Evolutionary conservation across 2,329 filamentous ascomycete species (phyloP).

Genomic region (Epichloe sibirici): DNA sequence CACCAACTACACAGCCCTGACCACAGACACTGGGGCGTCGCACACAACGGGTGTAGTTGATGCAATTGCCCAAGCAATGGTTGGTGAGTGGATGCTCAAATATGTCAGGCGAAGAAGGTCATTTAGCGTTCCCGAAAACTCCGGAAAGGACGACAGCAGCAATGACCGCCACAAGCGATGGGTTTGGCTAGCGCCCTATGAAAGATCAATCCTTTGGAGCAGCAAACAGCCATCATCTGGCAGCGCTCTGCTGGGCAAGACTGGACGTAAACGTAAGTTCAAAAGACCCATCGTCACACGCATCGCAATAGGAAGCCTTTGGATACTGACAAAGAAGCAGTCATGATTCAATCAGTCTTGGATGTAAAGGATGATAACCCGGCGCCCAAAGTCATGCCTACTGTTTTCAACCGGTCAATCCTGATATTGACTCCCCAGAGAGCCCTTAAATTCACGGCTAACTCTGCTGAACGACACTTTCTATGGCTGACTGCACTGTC

Average conservation of each 20-base stretch:
- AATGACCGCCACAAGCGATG: conserved; percentile 84
- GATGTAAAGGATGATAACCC: conserved; percentile 94
- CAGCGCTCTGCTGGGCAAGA: conserved; percentile 82
- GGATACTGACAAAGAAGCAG: conserved; percentile 36
- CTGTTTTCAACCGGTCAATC: conserved; percentile 83
- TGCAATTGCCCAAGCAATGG: conserved; percentile 96
- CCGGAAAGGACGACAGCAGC: conserved; percentile 56
- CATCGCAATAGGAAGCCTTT: not conserved
- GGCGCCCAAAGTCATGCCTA: conserved; percentile 54
- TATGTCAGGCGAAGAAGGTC: conserved; percentile 81
- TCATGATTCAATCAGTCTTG: conserved; percentile 88
- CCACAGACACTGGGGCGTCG: conserved; percentile 40
- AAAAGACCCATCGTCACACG: not conserved
- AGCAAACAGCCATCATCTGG: conserved; percentile 90
- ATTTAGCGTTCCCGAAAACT: conserved; percentile 65
- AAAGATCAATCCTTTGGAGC: conserved; percentile 93
- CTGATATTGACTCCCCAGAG: conserved; percentile 86
- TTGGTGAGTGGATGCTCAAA: conserved; percentile 95
- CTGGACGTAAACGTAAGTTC: conserved; percentile 79
- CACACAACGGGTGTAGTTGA: conserved; percentile 78
- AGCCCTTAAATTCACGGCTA: conserved; percentile 88
- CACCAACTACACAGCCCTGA: conserved; percentile 30
- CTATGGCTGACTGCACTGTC: conserved; percentile 90
- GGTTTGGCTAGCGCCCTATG: conserved; percentile 97
- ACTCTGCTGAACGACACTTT: conserved; percentile 74